Evolutionary conservation across 495 filamentous ascomycete species (phyloP), one percentile per base, ranked within the genome.

Genomic region (Xylaria curta): DNA sequence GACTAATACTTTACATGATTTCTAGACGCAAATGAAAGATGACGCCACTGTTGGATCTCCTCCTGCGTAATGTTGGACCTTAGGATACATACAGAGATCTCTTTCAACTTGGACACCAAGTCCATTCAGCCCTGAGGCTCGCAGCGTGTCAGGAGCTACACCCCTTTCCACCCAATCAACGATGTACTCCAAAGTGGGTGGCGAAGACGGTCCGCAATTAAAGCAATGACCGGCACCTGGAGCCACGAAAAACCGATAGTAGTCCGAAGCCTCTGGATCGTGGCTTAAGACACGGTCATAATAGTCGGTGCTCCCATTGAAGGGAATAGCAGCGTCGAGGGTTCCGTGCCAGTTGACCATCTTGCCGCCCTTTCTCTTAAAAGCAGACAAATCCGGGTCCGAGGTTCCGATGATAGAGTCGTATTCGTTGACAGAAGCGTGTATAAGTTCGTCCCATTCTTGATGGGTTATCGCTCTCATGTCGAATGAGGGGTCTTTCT

Each of bases 281-380:
- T 73, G 72, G 21, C 76, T 74, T 74, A 81, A 71, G 15, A 82
- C 76, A 19, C 76, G 74, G 15, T 79, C 59, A n/a, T 76, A 72
- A 58, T 81, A 81, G 24, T 74, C 59, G 5, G 77, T 67, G 24
- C 78, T 78, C 28, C 77, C 79, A 31, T 75, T 38, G 31, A 71
- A 63, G 21, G 75, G 72, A 53, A 83, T 79, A 71, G 74, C 49
- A 74, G 31, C 19, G 31, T 66, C 63, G 31, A 66, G 0, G 17
- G 63, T 66, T 8, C 82, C 84, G 66, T 86, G 83, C 81, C 80
- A 86, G 12, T 76, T 78, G 26, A 86, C 76, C 70, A 86, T 73
- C 72, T 84, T 85, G 40, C 78, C 76, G 1, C 82, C 81, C 8
- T 73, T 44, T 9, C 54, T 66, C 24, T 71, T 69, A 65, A 86